Percentiles rank a stretch among this genome's conserved stretches.
Evolutionary conservation across 192 early-diverging fungal species (phyloP).

Genomic region (Linnemannia zychae): DNA sequence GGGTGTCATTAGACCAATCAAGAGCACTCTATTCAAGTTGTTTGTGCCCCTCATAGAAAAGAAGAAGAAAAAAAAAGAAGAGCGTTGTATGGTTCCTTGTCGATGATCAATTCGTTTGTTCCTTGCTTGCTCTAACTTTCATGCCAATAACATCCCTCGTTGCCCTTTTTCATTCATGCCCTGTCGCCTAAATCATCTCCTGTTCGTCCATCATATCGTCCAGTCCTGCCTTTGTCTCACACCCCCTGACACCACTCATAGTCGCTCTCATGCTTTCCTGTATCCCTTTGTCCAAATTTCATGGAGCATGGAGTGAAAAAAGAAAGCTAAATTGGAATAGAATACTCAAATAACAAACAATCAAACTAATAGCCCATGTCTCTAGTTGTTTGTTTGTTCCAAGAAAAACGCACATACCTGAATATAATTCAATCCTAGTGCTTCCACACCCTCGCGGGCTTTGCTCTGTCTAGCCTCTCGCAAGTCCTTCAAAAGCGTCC

Average conservation of each 20-base stretch:
- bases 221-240: background rate
- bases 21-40: background rate
- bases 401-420: slow-evolving; percentile 64
- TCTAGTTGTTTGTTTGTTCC: background rate
- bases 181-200: background rate
- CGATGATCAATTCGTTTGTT: background rate
- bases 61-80: background rate
- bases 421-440: slow-evolving; percentile 75
- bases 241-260: background rate
- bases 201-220: background rate
- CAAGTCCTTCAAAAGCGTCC: slow-evolving; percentile 85
- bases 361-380: background rate
- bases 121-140: background rate
- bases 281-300: background rate
- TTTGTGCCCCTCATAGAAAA: background rate
- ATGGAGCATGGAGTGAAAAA: background rate
- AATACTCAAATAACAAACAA: background rate
- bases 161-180: background rate
- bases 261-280: background rate
- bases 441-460: slow-evolving; percentile 75
- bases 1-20: slow-evolving; percentile 5
- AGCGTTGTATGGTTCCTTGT: background rate
- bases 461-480: slow-evolving; percentile 88
- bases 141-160: background rate
- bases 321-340: background rate